Base-by-base conservation (phyloP, 1,284 basidiomycete genomes). In the Trichosporon coremiiforme region DNA sequence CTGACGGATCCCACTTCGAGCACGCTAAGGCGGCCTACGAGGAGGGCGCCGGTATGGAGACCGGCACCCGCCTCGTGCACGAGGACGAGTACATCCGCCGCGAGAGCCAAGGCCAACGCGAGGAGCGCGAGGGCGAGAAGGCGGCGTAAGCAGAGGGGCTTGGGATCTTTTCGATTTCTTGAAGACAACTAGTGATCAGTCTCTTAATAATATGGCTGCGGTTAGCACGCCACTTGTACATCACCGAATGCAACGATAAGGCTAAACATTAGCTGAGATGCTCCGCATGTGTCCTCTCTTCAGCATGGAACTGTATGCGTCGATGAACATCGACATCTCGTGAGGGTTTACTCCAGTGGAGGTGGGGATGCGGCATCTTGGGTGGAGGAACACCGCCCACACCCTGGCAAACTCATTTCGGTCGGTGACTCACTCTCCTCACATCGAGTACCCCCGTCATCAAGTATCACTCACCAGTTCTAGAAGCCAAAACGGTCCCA, bases 1-100 rank as follows among this genome's bases (percentile, higher is more conserved):
- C 92, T 75, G 91, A 92, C 78, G 89, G 90, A 9, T 87, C 89
- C 6, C 91, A 91, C 81, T 95, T 95, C 76, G 93, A 95, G 85
- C 87, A 90, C 73, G 87, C 89, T 76, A 91, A 90, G 83, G 84
- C 90, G 1, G 93, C 92, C 0, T 91, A 90, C 82, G 89, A 94
- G 80, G 87, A 89, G 74, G 91, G 91, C 66, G 91, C 85, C 5
- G 90, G 86, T 25, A 35, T n/a, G 31, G 57, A 60, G 57, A 60
- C 57, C 13, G 31, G 31, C 4, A 60, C 57, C 29, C 57, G 57
- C 57, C 57, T 60, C 17, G 31, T 33, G 12, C 57, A 60, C 57
- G 57, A 60, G 57, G 57, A 60, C 15, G 57, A 60, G 57, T 60
- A 60, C 57, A n/a, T 60, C 29, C 17, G 17, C 29, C 57, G 57